A percentile compares a stretch with the other conserved stretches of the same genome.
phyloP scores from a whole-genome alignment of 2,329 filamentous ascomycete genomes.

The Penicillium oxalicum region DNA sequence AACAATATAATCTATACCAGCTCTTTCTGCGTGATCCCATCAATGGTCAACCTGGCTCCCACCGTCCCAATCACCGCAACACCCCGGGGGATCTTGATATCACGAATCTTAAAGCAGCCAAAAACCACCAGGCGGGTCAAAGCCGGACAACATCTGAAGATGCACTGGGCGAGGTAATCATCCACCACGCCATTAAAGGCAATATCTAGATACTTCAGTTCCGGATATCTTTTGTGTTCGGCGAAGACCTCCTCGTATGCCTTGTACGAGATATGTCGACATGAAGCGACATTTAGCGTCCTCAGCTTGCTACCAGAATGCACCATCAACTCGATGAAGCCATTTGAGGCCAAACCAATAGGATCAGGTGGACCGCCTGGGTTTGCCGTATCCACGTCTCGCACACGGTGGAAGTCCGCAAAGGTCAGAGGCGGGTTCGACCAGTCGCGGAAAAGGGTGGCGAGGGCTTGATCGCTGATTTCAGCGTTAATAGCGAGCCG shows the following conservation, averaged over 20 bases:
- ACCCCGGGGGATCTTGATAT: slow-evolving; percentile 51
- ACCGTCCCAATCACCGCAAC: slow-evolving; percentile 53
- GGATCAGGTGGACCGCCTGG: slow-evolving; percentile 58
- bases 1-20: slow-evolving; percentile 1
- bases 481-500: slow-evolving; percentile 71
- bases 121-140: slow-evolving; percentile 55
- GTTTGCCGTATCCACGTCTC: slow-evolving; percentile 65
- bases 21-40: slow-evolving; percentile 13
- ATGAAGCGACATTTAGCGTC: slow-evolving; percentile 71
- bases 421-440: slow-evolving; percentile 63
- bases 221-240: slow-evolving; percentile 56
- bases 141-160: slow-evolving; percentile 43
- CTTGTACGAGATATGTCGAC: slow-evolving; percentile 68
- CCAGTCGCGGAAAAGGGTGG: slow-evolving; percentile 69
- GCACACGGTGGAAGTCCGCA: slow-evolving; percentile 70
- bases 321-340: slow-evolving; percentile 74
- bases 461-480: slow-evolving; percentile 70
- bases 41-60: slow-evolving; percentile 14
- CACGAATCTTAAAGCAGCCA: slow-evolving; percentile 55
- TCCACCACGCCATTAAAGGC: slow-evolving; percentile 55
- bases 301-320: slow-evolving; percentile 67
- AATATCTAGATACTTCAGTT: slow-evolving; percentile 66
- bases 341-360: slow-evolving; percentile 67
- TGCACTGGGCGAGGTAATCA: slow-evolving; percentile 40
- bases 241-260: slow-evolving; percentile 72